Percentiles rank a stretch among this genome's conserved stretches.
phyloP scores from a whole-genome alignment of 164 flowering plant genomes.

The Akebia trifoliata region DNA sequence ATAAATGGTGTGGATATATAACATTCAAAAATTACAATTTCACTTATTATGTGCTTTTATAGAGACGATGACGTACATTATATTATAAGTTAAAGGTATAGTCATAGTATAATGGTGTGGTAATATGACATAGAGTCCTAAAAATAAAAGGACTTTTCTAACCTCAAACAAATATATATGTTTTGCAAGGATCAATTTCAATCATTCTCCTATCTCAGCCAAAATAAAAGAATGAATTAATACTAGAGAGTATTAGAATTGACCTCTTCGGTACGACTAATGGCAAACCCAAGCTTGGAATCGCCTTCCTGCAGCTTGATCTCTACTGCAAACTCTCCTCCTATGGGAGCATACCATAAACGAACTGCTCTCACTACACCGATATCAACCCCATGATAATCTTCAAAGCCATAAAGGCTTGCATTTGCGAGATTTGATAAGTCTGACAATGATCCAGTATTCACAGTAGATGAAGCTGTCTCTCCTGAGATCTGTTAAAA shows the following conservation, averaged over 20 bases:
- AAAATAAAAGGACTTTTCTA: too few relatives aligned
- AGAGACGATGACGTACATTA: too few relatives aligned
- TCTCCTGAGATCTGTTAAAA: conserved; percentile 78
- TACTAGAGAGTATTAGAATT: neutral
- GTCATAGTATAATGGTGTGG: too few relatives aligned
- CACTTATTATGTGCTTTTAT: too few relatives aligned
- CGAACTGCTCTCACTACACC: conserved; percentile 94
- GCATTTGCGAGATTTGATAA: conserved; percentile 69
- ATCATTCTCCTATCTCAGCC: too few relatives aligned
- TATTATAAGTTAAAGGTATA: too few relatives aligned
- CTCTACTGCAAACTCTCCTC: conserved; percentile 62
- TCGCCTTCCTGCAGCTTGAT: conserved; percentile 65
- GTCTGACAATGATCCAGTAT: conserved; percentile 76
- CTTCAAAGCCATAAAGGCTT: conserved; percentile 92
- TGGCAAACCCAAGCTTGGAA: conserved; percentile 79
- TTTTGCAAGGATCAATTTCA: too few relatives aligned
- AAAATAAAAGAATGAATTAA: too few relatives aligned
- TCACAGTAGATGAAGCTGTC: conserved; percentile 80
- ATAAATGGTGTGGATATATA: too few relatives aligned
- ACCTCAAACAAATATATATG: too few relatives aligned
- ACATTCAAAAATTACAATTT: too few relatives aligned
- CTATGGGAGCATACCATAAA: conserved; percentile 83
- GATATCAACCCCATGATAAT: conserved; percentile 95
- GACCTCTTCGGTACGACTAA: conserved; percentile 96
- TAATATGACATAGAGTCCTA: too few relatives aligned